Percentiles rank a stretch among this genome's conserved stretches.
These are phyloP conservation scores for Pyrenophora teres DNA, from an alignment of 2,329 filamentous ascomycete species.

Conservation along the genomic window DNA sequence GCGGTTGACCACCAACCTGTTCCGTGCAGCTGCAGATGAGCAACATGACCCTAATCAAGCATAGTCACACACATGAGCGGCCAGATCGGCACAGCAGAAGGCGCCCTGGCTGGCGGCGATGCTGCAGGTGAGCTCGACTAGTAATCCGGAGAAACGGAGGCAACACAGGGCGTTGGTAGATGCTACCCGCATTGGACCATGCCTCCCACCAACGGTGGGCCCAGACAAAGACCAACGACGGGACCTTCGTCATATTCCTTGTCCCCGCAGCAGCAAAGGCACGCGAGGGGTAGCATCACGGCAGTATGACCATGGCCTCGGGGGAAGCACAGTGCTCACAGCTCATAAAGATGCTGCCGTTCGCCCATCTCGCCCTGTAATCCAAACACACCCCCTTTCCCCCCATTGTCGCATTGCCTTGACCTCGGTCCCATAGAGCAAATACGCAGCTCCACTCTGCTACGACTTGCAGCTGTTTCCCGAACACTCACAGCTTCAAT, in stretches of 20 bases:
- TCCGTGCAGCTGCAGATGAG: too few species aligned
- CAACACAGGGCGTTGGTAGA: constrained; percentile 15
- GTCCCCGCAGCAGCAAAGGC: constrained; percentile 34
- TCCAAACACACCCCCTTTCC: constrained; percentile 1
- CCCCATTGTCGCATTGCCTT: neutral
- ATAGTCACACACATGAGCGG: neutral
- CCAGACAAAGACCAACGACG: constrained; percentile 35
- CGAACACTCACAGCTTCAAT: constrained; percentile 33
- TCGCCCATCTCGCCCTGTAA: constrained; percentile 20
- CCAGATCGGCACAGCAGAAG: constrained; percentile 14
- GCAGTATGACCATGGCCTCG: constrained; percentile 12
- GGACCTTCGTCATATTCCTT: constrained; percentile 40
- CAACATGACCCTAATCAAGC: neutral
- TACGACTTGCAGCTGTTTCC: constrained; percentile 31
- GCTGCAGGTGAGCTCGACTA: constrained; percentile 20
- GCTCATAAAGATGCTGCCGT: constrained; percentile 18
- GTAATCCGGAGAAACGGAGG: constrained; percentile 36
- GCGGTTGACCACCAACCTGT: too few species aligned
- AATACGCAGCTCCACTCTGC: constrained; percentile 26
- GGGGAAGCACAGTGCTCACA: constrained; percentile 12
- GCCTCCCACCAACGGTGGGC: constrained; percentile 26
- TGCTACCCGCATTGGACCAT: constrained; percentile 23
- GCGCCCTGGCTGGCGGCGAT: constrained; percentile 9
- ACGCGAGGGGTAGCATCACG: constrained; percentile 32
- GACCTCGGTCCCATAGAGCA: neutral